Evolutionary conservation across 768 basidiomycete species (phyloP).

Genomic region (Naematelia aurantialba): DNA sequence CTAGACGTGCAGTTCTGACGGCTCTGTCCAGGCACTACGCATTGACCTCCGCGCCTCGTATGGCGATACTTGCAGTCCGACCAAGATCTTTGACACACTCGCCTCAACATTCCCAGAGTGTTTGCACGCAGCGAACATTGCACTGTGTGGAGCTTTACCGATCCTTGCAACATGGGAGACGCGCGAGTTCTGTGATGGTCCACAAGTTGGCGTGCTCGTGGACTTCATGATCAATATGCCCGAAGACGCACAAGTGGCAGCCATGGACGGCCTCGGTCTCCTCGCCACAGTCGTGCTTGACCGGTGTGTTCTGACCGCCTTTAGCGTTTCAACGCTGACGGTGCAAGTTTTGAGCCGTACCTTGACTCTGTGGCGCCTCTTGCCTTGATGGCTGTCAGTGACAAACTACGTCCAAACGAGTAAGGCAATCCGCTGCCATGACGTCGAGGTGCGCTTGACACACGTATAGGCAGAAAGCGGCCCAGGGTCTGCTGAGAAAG

Average conservation of each 20-base stretch:
- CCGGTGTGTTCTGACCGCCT: conserved; percentile 16
- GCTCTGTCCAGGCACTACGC: conserved; percentile 22
- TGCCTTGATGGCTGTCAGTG: conserved; percentile 18
- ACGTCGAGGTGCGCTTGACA: no score
- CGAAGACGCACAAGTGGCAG: not conserved
- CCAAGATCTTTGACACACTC: conserved; percentile 23
- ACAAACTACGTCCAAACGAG: conserved; percentile 6
- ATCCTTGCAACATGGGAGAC: conserved; percentile 37
- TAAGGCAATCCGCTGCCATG: no score
- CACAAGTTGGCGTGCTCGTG: conserved; percentile 16
- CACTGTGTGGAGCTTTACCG: conserved; percentile 31
- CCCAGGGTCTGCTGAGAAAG: conserved; percentile 26
- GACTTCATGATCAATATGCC: conserved; percentile 21
- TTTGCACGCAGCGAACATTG: conserved; percentile 7
- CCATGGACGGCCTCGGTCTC: conserved; percentile 29
- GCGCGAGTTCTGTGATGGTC: conserved; percentile 13
- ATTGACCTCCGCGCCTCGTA: conserved; percentile 25
- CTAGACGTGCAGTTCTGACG: not conserved
- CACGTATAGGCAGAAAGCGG: conserved; percentile 20
- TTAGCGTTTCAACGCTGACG: no score
- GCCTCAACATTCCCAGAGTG: conserved; percentile 6
- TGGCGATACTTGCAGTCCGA: conserved; percentile 24
- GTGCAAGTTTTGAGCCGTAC: conserved; percentile 31
- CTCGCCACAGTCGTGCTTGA: conserved; percentile 30
- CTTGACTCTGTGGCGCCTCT: conserved; percentile 16